Percentiles rank a stretch among this genome's conserved stretches.
These are phyloP conservation scores for Exophiala sideris DNA, from an alignment of 2,329 filamentous ascomycete species.

Conservation along the genomic window DNA sequence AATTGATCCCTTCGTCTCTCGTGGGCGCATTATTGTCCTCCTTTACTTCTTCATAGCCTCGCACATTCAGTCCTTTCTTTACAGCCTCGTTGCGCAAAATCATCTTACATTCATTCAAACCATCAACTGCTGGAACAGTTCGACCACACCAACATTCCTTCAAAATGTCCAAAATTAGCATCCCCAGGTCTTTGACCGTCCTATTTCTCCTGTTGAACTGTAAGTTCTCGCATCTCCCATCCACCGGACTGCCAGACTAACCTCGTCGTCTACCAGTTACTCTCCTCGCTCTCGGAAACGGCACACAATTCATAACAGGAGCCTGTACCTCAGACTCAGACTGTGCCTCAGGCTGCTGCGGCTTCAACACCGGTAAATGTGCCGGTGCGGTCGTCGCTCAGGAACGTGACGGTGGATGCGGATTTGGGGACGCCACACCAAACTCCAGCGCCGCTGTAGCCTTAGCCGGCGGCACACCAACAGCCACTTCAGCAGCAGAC, in stretches of 20 bases:
- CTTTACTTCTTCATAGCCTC: neutral
- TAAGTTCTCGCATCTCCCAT: conserved; percentile 3
- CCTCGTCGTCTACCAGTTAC: conserved; percentile 8
- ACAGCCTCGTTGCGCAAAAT: neutral
- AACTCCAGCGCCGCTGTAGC: conserved; percentile 28
- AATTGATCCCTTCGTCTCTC: conserved; percentile 1
- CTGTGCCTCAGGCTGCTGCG: conserved; percentile 31
- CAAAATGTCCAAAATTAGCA: conserved; percentile 13
- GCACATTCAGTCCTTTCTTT: conserved; percentile 1
- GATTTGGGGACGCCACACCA: conserved; percentile 27
- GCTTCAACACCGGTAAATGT: conserved; percentile 30
- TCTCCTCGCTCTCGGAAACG: conserved; percentile 16
- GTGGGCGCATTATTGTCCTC: neutral
- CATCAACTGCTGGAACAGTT: conserved; percentile 13
- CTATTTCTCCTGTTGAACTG: conserved; percentile 17
- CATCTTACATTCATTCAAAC: conserved; percentile 4
- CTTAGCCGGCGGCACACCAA: conserved; percentile 1
- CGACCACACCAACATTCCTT: neutral
- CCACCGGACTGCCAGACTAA: neutral
- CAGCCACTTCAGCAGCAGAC: conserved; percentile 5
- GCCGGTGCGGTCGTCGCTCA: conserved; percentile 29
- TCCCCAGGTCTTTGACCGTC: conserved; percentile 7
- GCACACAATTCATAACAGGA: conserved; percentile 32
- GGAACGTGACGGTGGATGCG: conserved; percentile 28
- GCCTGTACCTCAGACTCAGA: conserved; percentile 29